A percentile compares a stretch with the other conserved stretches of the same genome.
Conservation (phyloP, 108 stramenopile species). For the Pseudonitzschia pungens region DNA sequence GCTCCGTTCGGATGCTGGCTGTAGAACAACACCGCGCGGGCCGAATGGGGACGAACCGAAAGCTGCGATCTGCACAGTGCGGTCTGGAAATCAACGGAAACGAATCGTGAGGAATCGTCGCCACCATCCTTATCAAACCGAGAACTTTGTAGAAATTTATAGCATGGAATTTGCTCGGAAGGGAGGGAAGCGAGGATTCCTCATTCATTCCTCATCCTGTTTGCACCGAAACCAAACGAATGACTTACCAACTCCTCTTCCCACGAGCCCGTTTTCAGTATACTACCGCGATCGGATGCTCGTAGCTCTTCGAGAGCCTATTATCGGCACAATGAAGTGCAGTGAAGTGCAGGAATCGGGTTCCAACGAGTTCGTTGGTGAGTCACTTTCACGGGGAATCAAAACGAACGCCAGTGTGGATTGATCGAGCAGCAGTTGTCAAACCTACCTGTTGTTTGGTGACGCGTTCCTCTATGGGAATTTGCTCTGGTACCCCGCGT, state of each 20-base stretch:
- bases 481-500: conserved; percentile 54
- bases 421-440: conserved; percentile 23
- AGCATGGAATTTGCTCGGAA: background rate
- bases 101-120: background rate
- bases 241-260: conserved; percentile 72
- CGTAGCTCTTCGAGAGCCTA: conserved; percentile 23
- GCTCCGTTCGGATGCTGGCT: conserved; percentile 80
- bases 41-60: conserved; percentile 68
- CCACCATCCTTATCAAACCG: background rate
- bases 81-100: conserved; percentile 2
- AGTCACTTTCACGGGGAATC: background rate
- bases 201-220: too few relatives aligned
- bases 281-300: conserved; percentile 24
- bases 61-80: conserved; percentile 69
- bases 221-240: background rate
- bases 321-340: background rate
- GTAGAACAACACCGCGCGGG: conserved; percentile 91
- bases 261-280: conserved; percentile 72
- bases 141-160: background rate
- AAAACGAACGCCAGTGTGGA: conserved; percentile 11
- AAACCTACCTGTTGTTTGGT: conserved; percentile 6
- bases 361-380: background rate
- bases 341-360: background rate
- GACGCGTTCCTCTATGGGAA: conserved; percentile 41
- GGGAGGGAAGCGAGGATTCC: too few relatives aligned